Percentiles rank a stretch among this genome's conserved stretches.
Evolutionary conservation across 2,329 filamentous ascomycete genomes (phyloP).

Genomic region (Aspergillus oerlinghausenensis): DNA sequence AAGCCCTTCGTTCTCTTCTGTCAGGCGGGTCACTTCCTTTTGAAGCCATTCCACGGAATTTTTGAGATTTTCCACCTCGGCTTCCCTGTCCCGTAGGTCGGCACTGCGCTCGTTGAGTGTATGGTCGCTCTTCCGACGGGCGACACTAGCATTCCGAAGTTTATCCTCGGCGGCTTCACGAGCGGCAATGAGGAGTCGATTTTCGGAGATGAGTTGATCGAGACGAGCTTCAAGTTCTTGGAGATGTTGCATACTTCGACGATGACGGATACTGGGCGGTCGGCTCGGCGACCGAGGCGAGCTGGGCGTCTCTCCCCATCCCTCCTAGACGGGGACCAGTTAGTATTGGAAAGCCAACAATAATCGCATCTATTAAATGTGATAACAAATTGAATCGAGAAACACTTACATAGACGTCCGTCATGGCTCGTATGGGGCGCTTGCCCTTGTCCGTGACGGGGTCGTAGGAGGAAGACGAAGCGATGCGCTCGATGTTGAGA

Average conservation of each 20-base stretch:
- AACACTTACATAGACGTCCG: constrained; percentile 84
- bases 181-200: constrained; percentile 70
- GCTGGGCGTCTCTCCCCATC: constrained; percentile 77
- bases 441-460: constrained; percentile 84
- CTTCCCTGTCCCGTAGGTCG: constrained; percentile 74
- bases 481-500: constrained; percentile 35
- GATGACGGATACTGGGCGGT: constrained; percentile 91
- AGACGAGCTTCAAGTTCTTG: constrained; percentile 79
- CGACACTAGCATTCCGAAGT: constrained; percentile 52
- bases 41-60: constrained; percentile 74
- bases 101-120: constrained; percentile 61
- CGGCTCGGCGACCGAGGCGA: constrained; percentile 90
- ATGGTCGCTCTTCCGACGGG: constrained; percentile 52
- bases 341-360: constrained; percentile 24
- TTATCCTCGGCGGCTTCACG: constrained; percentile 64
- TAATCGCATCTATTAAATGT: constrained; percentile 12
- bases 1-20: constrained; percentile 76
- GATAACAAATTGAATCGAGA: constrained; percentile 14
- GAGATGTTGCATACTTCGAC: constrained; percentile 94
- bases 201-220: constrained; percentile 81
- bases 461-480: constrained; percentile 57
- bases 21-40: constrained; percentile 73
- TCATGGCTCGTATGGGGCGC: constrained; percentile 77
- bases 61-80: constrained; percentile 77
- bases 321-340: constrained; percentile 61